Evolutionary conservation across 1,284 basidiomycete genomes (phyloP), one percentile per base, ranked within the genome.

Genomic region (Xerocomus minutiporus): DNA sequence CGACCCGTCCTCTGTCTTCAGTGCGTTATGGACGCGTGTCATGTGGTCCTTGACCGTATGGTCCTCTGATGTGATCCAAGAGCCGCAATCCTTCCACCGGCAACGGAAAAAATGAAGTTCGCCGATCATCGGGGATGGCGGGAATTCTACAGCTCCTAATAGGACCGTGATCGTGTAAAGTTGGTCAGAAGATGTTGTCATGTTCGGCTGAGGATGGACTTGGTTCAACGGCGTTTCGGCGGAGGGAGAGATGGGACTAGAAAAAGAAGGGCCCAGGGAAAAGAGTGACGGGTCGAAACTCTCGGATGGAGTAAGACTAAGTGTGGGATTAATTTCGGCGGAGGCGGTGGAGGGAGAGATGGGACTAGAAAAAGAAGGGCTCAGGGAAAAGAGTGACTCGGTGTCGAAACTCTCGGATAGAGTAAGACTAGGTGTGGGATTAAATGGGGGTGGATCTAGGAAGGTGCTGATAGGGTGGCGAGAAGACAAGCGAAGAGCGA

Each of bases 21-120:
- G 17, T 6, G 65, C 48, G 26, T 43, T 12, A n/a, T 65, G 63
- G 5, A 12, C 12, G 36, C 25, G n/a, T 1, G n/a, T 11, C 26
- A 65, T 25, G 47, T 65, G 63, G 31, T 38, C 5, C 41, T 38
- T 61, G 34, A 68, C 43, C 1, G 52, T 53, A 23, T 54, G 54
- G 20, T 54, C 56, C 1, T 57, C 50, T 1, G 52, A 55, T 3
- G 62, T 44, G 47, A 64, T 61, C 63, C 63, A 64, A 3, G 43
- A 39, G 0, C 48, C 35, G 5, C 63, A 65, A 28, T 28, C 12
- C 5, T 35, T 28, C 62, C 64, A 68, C 6, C 29, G 29, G 23
- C 63, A 65, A 13, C n/a, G 50, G 39, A 67, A 65, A 40, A 65
- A 67, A 0, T 12, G 15, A 0, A 3, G 20, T 1, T 49, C 52